Conservation (phyloP, 2,329 filamentous ascomycete genomes). For the Chrysoporthe deuterocubensis region DNA sequence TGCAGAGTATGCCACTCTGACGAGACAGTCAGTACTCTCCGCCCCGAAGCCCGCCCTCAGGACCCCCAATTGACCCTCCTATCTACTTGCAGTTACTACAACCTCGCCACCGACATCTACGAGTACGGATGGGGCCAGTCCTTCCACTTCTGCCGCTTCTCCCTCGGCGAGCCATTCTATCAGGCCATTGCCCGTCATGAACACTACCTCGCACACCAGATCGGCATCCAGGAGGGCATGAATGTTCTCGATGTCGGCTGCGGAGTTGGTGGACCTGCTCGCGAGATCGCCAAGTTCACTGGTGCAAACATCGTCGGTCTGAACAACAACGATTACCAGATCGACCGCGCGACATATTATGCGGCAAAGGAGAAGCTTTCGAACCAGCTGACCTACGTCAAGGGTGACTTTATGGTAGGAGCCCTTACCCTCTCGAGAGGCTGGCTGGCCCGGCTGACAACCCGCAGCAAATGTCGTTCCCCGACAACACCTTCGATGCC, state of each 20-base stretch:
- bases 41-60: neutral
- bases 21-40: conserved; percentile 74
- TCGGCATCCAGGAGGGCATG: conserved; percentile 84
- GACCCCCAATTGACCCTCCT: conserved; percentile 30
- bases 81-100: conserved; percentile 74
- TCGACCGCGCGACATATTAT: conserved; percentile 87
- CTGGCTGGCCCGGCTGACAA: neutral
- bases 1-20: conserved; percentile 90
- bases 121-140: conserved; percentile 96
- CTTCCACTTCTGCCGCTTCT: conserved; percentile 98
- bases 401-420: conserved; percentile 91
- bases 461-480: conserved; percentile 85
- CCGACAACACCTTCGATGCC: conserved; percentile 88
- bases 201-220: conserved; percentile 92
- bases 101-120: conserved; percentile 93
- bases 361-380: conserved; percentile 80
- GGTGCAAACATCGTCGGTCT: conserved; percentile 86
- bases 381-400: conserved; percentile 81
- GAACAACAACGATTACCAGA: conserved; percentile 99
- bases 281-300: conserved; percentile 95
- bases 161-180: conserved; percentile 81
- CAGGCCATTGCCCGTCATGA: conserved; percentile 95
- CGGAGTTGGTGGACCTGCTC: conserved; percentile 91
- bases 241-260: conserved; percentile 95
- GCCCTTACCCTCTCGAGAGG: too few relatives aligned